Evolutionary conservation across 129 eudicot species (phyloP), one percentile per base, ranked within the genome.

Genomic region (Apium graveolens): DNA sequence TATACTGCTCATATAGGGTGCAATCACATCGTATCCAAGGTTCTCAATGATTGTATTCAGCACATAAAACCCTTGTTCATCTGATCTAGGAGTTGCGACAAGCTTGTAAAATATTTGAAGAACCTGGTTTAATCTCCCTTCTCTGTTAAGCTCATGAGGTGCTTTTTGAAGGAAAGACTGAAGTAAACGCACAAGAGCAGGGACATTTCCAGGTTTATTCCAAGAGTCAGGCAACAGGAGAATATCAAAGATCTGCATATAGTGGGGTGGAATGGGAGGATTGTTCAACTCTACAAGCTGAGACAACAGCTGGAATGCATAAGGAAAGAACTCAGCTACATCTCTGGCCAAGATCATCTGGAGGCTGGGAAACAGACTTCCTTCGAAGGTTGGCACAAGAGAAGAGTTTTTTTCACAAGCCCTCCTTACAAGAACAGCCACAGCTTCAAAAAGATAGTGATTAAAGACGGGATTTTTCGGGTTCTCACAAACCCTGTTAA

Each of bases 111-210:
- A 95, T 78, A 95, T 95, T 66, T 91, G 93, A 75, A 95, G 93
- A 51, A 95, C 96, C 21, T 77, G 81, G 53, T 77, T 83, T 70
- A 95, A 85, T 74, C 90, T 82, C 46, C 91, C 97, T 75, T 89
- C 94, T 77, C 85, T 83, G 71, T 79, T 88, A 70, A 95, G 94
- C 82, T 95, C 96, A 44, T 83, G 78, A 44, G 99, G 88, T 77
- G 99, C 91, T 83, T 92, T 93, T 71, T 86, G 93, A 77, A 95
- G 97, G 76, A 95, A 95, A 48, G 99, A 93, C 82, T 90, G 97
- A 76, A 95, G 99, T 76, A 95, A 83, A 24, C 97, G 94, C 10
- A 95, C 99, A 49, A 95, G 94, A 14, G 99, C 97, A 7, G 99
- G 97, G 37, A 95, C 99, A 85, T 95, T 89, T 65, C 92, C 94